phyloP scores from a whole-genome alignment of 495 filamentous ascomycete species.

The Diplogelasinospora grovesii region DNA sequence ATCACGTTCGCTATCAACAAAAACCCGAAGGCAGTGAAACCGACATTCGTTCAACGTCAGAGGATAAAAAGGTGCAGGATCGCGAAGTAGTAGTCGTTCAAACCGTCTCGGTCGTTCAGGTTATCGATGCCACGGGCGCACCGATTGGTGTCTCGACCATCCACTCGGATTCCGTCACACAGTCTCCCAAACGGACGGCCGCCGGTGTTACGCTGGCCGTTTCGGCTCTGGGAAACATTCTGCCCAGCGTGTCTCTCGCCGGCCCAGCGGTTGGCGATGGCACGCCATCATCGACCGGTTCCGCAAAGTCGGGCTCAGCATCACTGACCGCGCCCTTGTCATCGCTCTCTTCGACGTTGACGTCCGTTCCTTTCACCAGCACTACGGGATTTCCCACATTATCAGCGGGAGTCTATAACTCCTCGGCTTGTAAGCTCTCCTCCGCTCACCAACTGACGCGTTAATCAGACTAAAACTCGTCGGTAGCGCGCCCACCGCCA shows the following conservation, averaged over 20 bases:
- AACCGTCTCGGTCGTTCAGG: conserved; percentile 44
- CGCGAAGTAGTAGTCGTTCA: conserved; percentile 38
- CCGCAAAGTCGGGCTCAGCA: conserved; percentile 11
- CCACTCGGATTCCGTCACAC: conserved; percentile 15
- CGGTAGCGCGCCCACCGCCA: conserved; percentile 26
- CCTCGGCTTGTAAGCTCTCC: conserved; percentile 30
- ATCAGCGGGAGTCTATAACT: conserved; percentile 30
- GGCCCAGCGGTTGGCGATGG: conserved; percentile 14
- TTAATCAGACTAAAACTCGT: background rate
- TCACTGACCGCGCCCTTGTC: conserved; percentile 10
- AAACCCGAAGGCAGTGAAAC: conserved; percentile 11
- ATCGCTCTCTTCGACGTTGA: conserved; percentile 23
- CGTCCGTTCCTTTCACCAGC: conserved; percentile 45
- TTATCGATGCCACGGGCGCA: conserved; percentile 41
- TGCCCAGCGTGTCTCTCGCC: conserved; percentile 23
- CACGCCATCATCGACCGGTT: conserved; percentile 19
- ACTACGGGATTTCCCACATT: conserved; percentile 38
- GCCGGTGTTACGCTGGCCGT: conserved; percentile 20
- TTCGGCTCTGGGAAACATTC: conserved; percentile 9
- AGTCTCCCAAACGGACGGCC: conserved; percentile 3
- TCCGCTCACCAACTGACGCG: background rate
- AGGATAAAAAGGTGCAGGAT: conserved; percentile 21
- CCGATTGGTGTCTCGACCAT: conserved; percentile 33
- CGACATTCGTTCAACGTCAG: conserved; percentile 32
- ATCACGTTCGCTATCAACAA: conserved; percentile 21